Conservation (phyloP, 2,329 filamentous ascomycete species). For the Colletotrichum horii region DNA sequence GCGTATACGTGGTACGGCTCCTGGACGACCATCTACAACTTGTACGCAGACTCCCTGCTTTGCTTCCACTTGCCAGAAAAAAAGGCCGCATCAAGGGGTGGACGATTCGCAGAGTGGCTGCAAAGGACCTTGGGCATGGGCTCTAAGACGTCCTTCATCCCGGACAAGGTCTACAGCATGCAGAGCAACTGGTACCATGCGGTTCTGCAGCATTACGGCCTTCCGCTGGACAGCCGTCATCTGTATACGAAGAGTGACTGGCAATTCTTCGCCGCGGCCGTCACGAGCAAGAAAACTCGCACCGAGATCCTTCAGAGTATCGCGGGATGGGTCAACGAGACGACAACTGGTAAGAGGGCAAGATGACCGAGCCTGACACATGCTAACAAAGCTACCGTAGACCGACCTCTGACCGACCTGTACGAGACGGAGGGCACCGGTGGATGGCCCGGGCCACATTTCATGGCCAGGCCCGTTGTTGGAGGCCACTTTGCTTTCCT, state of each 20-base stretch:
- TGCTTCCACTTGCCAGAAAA: slow-evolving; percentile 70
- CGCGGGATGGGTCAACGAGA: slow-evolving; percentile 85
- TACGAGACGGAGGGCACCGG: slow-evolving; percentile 82
- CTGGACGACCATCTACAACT: slow-evolving; percentile 82
- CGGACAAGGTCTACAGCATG: slow-evolving; percentile 75
- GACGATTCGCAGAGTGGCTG: not conserved
- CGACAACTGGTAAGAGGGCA: slow-evolving; percentile 59
- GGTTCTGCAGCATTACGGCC: slow-evolving; percentile 80
- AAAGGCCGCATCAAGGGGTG: slow-evolving; percentile 18
- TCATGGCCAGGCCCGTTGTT: slow-evolving; percentile 83
- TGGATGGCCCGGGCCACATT: slow-evolving; percentile 74
- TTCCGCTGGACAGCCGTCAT: slow-evolving; percentile 83
- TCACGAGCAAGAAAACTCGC: slow-evolving; percentile 71
- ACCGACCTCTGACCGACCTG: slow-evolving; percentile 80
- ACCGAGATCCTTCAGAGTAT: slow-evolving; percentile 76
- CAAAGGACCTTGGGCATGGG: slow-evolving; percentile 29
- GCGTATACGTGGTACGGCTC: slow-evolving; percentile 83
- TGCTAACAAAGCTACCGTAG: slow-evolving; percentile 33
- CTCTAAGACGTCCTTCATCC: slow-evolving; percentile 64
- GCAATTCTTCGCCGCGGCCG: slow-evolving; percentile 87
- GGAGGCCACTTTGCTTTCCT: slow-evolving; percentile 87
- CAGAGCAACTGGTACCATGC: slow-evolving; percentile 83
- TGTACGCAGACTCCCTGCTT: slow-evolving; percentile 77
- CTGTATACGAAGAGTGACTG: slow-evolving; percentile 90
- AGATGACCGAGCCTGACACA: not conserved